Percentiles rank a stretch among this genome's conserved stretches.
Conservation (phyloP, 495 filamentous ascomycete species). For the Aspergillus ostianus region DNA sequence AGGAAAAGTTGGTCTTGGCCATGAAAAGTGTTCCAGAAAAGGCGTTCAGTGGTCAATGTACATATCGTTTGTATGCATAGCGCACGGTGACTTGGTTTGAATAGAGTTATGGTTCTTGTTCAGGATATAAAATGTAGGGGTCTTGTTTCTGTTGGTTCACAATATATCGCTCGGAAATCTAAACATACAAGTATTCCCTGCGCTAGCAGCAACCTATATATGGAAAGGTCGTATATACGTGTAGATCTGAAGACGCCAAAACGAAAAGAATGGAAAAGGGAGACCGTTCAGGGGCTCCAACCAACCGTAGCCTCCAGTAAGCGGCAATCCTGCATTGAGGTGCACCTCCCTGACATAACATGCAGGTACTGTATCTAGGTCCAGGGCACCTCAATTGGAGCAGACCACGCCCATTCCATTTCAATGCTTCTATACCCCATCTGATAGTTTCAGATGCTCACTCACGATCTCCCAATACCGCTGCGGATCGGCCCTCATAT, state of each 20-base stretch:
- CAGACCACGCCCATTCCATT: background rate
- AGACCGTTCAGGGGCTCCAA: background rate
- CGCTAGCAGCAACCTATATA: background rate
- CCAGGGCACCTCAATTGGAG: background rate
- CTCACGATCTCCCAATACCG: conserved; percentile 45
- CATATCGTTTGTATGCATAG: conserved; percentile 28
- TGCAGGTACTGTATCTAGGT: background rate
- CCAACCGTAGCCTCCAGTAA: too few relatives aligned
- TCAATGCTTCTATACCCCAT: conserved; percentile 1
- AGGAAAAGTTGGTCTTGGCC: conserved; percentile 5
- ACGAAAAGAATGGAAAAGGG: background rate
- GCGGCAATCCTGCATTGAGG: background rate
- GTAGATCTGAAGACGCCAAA: background rate
- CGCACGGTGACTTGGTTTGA: conserved; percentile 18
- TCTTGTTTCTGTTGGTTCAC: background rate
- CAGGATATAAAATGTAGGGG: background rate
- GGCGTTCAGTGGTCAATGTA: conserved; percentile 14
- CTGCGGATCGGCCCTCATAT: conserved; percentile 41
- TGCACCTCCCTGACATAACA: background rate
- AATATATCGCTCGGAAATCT: background rate
- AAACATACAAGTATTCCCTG: background rate
- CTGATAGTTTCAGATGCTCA: conserved; percentile 9
- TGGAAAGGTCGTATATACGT: background rate
- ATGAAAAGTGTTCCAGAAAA: conserved; percentile 4
- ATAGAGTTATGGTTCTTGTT: background rate